Evolutionary conservation across 169 alveolate species (phyloP).

Genomic region (Plasmodium berghei): DNA sequence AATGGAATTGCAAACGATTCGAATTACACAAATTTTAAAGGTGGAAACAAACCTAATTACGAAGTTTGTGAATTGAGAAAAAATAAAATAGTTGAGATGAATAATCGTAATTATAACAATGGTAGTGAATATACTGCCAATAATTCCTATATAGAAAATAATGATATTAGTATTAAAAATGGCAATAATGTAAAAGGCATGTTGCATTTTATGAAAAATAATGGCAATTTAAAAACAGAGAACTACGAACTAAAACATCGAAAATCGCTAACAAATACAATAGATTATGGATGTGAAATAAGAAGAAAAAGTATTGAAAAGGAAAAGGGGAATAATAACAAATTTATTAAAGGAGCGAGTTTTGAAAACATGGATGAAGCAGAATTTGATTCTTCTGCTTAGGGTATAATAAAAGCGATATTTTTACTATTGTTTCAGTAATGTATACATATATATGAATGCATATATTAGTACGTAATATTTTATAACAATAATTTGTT

Average conservation of each 20-base stretch:
- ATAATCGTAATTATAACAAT: background rate
- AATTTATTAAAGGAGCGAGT: slow-evolving; percentile 13
- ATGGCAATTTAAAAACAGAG: background rate
- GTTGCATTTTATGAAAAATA: background rate
- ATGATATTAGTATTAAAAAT: background rate
- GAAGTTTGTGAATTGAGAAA: background rate
- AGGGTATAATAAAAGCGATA: background rate
- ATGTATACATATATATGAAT: background rate
- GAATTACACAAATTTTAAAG: too few relatives aligned
- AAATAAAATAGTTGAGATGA: background rate
- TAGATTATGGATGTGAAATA: slow-evolving; percentile 69
- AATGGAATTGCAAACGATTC: too few relatives aligned
- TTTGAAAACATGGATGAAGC: slow-evolving; percentile 27
- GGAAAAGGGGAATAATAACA: slow-evolving; percentile 1
- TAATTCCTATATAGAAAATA: background rate
- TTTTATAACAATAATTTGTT: too few relatives aligned
- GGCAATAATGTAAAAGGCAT: background rate
- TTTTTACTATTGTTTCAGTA: slow-evolving; percentile 21
- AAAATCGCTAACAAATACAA: slow-evolving; percentile 69
- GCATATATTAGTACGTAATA: background rate
- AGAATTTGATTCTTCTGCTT: slow-evolving; percentile 60
- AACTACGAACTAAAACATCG: slow-evolving; percentile 44
- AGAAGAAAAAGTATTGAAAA: slow-evolving; percentile 69
- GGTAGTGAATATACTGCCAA: background rate
- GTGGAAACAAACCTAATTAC: too few relatives aligned